phyloP scores from a whole-genome alignment of 176 grass and related monocot genomes.

The Puccinellia tenuiflora region DNA sequence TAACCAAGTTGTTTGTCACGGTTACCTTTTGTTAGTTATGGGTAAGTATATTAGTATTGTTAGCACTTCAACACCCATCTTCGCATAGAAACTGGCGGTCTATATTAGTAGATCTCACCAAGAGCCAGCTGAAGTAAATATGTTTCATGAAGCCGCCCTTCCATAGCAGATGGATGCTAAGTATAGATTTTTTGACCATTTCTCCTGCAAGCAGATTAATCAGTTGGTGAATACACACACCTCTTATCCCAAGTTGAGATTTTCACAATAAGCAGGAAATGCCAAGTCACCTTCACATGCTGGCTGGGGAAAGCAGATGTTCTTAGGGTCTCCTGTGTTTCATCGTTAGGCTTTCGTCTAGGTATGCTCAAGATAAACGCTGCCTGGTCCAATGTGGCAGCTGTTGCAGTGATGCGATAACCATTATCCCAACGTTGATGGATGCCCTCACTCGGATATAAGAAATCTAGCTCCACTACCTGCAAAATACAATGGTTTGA shows the following conservation, averaged over 20 bases:
- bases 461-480: conserved; percentile 98
- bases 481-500: conserved; percentile 20
- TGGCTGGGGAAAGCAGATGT: conserved; percentile 96
- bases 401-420: conserved; percentile 85
- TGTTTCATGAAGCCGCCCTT: conserved; percentile 79
- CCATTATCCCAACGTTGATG: conserved; percentile 89
- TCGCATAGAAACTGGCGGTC: conserved; percentile 21
- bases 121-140: conserved; percentile 13
- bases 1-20: conserved; percentile 6
- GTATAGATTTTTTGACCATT: conserved; percentile 93
- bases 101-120: conserved; percentile 17
- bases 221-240: background rate
- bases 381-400: conserved; percentile 84
- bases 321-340: conserved; percentile 93
- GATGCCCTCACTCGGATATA: conserved; percentile 94
- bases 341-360: conserved; percentile 74
- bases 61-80: conserved; percentile 36
- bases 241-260: background rate
- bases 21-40: conserved; percentile 41
- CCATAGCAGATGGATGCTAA: conserved; percentile 88
- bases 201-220: conserved; percentile 70
- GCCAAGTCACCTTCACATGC: conserved; percentile 74
- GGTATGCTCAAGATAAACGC: conserved; percentile 87
- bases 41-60: conserved; percentile 37
- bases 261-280: conserved; percentile 1